Conservation (phyloP, 305 asterid genomes). For the Fraxinus floribunda region DNA sequence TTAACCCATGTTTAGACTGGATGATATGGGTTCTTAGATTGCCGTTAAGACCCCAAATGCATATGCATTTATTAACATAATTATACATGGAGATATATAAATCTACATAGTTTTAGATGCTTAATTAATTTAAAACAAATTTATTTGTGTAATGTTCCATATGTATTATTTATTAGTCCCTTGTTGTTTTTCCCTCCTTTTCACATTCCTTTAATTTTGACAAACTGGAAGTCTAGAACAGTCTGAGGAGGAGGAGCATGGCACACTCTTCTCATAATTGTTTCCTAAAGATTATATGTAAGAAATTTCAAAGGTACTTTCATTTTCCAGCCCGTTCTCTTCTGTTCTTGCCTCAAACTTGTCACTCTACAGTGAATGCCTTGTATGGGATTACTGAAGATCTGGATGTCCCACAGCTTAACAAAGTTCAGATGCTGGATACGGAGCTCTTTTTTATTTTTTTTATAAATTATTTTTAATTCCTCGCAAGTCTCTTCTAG, state of each 20-base stretch:
- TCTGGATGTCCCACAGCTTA: neutral
- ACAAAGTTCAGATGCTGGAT: neutral
- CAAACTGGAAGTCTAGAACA: neutral
- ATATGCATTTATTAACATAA: neutral
- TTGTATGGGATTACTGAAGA: neutral
- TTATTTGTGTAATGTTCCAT: neutral
- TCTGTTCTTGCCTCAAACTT: neutral
- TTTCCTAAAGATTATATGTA: neutral
- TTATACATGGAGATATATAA: neutral
- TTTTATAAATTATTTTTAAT: neutral
- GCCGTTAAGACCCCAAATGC: neutral
- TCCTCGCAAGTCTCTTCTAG: neutral
- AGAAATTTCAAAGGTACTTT: neutral
- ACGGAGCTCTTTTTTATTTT: neutral
- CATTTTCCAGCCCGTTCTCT: neutral
- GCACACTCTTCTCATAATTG: neutral
- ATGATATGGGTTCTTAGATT: neutral
- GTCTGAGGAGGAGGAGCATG: neutral
- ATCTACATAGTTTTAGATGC: neutral
- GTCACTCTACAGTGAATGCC: neutral
- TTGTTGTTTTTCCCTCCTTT: neutral
- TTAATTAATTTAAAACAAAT: neutral
- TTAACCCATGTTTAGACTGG: neutral
- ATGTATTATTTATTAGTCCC: constrained; percentile 1
- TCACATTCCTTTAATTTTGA: neutral